These are phyloP conservation scores for Orbilia ellipsospora DNA, from an alignment of 2,329 filamentous ascomycete genomes.

Conservation along the genomic window DNA sequence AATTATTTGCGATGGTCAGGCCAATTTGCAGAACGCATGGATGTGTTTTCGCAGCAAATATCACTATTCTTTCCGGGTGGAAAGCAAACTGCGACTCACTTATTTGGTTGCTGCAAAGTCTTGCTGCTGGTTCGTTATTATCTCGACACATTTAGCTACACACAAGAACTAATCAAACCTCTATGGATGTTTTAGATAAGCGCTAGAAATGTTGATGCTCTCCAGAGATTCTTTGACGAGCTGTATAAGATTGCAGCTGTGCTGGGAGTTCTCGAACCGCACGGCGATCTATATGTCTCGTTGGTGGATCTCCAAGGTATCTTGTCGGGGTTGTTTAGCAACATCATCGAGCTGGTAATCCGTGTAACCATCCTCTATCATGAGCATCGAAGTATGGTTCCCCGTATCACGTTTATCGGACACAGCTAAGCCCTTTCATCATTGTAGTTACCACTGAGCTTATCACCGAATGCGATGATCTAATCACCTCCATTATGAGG, in stretches of 20 bases:
- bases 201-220: slow-evolving; percentile 23
- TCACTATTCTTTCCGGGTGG: slow-evolving; percentile 35
- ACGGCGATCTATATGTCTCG: slow-evolving; percentile 33
- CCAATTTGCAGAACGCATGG: slow-evolving; percentile 34
- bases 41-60: slow-evolving; percentile 33
- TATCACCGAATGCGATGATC: slow-evolving; percentile 32
- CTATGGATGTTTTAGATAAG: slow-evolving; percentile 14
- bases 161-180: too few species aligned
- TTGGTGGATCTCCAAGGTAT: slow-evolving; percentile 24
- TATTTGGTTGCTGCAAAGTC: slow-evolving; percentile 44
- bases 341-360: slow-evolving; percentile 38
- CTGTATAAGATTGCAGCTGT: slow-evolving; percentile 29
- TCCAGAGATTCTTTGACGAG: slow-evolving; percentile 47
- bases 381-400: slow-evolving; percentile 10
- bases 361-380: slow-evolving; percentile 31
- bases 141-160: neutral
- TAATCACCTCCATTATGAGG: slow-evolving; percentile 32
- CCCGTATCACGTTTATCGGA: neutral
- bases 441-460: slow-evolving; percentile 17
- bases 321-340: slow-evolving; percentile 18
- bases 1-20: slow-evolving; percentile 37
- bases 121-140: slow-evolving; percentile 26
- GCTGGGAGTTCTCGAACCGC: slow-evolving; percentile 26
- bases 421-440: neutral
- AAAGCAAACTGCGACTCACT: slow-evolving; percentile 24